Percentiles rank a stretch among this genome's conserved stretches.
phyloP scores from a whole-genome alignment of 2,329 filamentous ascomycete species.

The Lasiodiplodia gonubiensis region DNA sequence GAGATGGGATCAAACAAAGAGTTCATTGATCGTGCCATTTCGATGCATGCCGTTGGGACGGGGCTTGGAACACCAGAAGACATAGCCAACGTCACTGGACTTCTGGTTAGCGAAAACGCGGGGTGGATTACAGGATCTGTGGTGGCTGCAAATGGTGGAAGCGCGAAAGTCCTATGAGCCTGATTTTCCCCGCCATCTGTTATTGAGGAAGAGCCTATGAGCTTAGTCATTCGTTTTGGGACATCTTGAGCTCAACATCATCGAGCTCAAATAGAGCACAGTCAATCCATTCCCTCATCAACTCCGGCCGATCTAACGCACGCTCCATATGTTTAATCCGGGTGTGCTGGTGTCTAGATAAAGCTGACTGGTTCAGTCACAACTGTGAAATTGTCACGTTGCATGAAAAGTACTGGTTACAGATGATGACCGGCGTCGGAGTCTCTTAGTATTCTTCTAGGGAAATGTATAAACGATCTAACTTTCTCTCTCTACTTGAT shows the following conservation, averaged over 20 bases:
- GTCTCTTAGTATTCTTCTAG: background rate
- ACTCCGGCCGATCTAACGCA: no score
- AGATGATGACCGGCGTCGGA: background rate
- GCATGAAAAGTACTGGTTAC: background rate
- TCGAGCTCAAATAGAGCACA: no score
- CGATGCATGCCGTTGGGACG: slow-evolving; percentile 32
- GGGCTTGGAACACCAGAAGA: slow-evolving; percentile 48
- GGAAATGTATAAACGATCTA: background rate
- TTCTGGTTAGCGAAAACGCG: slow-evolving; percentile 43
- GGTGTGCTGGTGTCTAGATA: no score
- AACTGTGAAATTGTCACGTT: background rate
- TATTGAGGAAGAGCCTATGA: no score
- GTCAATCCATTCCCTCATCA: no score
- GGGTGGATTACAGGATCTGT: slow-evolving; percentile 48
- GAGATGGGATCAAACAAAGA: background rate
- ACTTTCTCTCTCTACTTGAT: background rate
- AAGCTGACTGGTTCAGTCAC: no score
- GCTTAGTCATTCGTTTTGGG: no score
- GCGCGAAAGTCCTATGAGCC: slow-evolving; percentile 34
- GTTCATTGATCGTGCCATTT: background rate
- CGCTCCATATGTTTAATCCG: no score
- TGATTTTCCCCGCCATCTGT: no score
- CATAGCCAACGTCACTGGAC: slow-evolving; percentile 72
- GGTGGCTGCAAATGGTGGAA: slow-evolving; percentile 42
- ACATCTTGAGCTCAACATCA: no score